Evolutionary conservation across 805 yeast genomes (phyloP), one percentile per base, ranked within the genome.

Genomic region (Isabelozyma rhagii): DNA sequence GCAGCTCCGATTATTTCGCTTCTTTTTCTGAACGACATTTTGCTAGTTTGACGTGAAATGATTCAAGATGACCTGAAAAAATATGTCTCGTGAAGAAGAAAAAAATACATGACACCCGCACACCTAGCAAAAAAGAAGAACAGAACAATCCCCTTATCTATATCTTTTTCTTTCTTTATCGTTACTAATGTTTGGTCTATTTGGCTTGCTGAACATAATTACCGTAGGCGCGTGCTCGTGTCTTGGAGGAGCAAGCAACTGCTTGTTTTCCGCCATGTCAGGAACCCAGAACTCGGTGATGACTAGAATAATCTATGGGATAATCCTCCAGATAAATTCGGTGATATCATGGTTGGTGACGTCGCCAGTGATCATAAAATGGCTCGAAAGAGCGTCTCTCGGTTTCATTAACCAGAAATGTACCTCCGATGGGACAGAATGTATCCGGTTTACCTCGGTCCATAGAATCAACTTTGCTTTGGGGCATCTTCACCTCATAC

Each of bases 391-490:
- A 51, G 74, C 90, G 7, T 78, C 89, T 0, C 79, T 84, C 68
- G 90, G 89, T 11, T 75, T 79, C 51, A 81, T 88, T 60, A 85
- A 84, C 58, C 78, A 78, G 54, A 83, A 81, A 41, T 93, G 99
- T 69, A 83, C 78, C 3, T 74, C 75, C 5, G 75, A 84, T 42
- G 96, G 94, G 11, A 81, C 82, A 18, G 86, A 87, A 58, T 91
- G 97, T 66, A 75, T 75, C 44, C 96, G 97, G 44, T 94, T 93
- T 67, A 89, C 90, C 13, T 92, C 96, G 4, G 97, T 94, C n/a
- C 96, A 94, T 64, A 74, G 98, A 49, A 75, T 94, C 59, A 90
- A 90, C 68, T 88, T 91, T 62, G 92, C 97, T 2, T 72, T 94
- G 15, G 98, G 96, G 2, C 46, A 84, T 48, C 68, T 90, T 50